Evolutionary conservation across 23 red algal genomes (phyloP).

Genomic region (Cyanidiococcus yangmingshanensis): DNA sequence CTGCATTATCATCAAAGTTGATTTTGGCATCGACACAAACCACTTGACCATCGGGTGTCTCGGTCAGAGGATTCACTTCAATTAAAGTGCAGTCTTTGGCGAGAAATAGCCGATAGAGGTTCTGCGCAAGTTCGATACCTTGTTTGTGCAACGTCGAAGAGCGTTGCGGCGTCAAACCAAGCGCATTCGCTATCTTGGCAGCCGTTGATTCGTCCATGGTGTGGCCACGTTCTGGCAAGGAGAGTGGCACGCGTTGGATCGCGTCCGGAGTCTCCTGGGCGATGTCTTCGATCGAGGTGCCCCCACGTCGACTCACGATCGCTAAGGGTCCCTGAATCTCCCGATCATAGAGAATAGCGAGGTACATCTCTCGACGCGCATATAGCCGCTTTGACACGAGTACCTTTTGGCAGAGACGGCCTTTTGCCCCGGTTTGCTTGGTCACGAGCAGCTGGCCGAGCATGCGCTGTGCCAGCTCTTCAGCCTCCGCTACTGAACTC

Average conservation of each 20-base stretch:
- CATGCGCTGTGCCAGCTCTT: slow-evolving; percentile 75
- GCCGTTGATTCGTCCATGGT: slow-evolving; percentile 35
- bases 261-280: slow-evolving; percentile 62
- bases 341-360: slow-evolving; percentile 86
- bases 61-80: slow-evolving; percentile 85
- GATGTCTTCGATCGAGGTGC: slow-evolving; percentile 96
- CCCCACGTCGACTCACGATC: slow-evolving; percentile 53
- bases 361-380: slow-evolving; percentile 86
- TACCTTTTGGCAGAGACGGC: slow-evolving; percentile 55
- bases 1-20: slow-evolving; percentile 98
- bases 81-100: slow-evolving; percentile 79
- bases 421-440: slow-evolving; percentile 86
- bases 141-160: background rate
- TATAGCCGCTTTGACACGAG: slow-evolving; percentile 70
- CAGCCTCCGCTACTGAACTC: slow-evolving; percentile 45
- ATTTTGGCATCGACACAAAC: slow-evolving; percentile 96
- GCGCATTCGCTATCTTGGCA: slow-evolving; percentile 28
- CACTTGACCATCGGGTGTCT: slow-evolving; percentile 54
- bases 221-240: slow-evolving; percentile 36
- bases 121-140: slow-evolving; percentile 47
- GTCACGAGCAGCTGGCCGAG: slow-evolving; percentile 77
- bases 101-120: slow-evolving; percentile 70
- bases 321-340: slow-evolving; percentile 77
- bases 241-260: slow-evolving; percentile 60
- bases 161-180: slow-evolving; percentile 33